These are phyloP conservation scores for Penicillium crystallinum DNA, from an alignment of 495 filamentous ascomycete genomes.

Conservation along the genomic window DNA sequence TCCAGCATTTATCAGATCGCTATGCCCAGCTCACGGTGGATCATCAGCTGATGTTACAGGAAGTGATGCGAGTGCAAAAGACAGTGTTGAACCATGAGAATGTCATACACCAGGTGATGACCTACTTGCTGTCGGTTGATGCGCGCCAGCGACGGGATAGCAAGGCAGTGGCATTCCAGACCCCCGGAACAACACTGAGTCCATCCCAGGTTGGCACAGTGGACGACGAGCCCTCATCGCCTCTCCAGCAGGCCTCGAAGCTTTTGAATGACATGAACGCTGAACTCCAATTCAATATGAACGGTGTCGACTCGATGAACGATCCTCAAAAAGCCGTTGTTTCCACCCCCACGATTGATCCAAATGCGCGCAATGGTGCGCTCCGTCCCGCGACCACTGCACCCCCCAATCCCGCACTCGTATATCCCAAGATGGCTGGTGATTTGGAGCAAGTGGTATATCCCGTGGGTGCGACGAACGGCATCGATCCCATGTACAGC, in stretches of 20 bases:
- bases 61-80: slow-evolving; percentile 84
- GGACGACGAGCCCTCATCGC: slow-evolving; percentile 73
- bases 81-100: slow-evolving; percentile 78
- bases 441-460: slow-evolving; percentile 84
- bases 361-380: slow-evolving; percentile 33
- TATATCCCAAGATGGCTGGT: slow-evolving; percentile 47
- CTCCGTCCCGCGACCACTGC: slow-evolving; percentile 44
- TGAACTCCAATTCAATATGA: slow-evolving; percentile 68
- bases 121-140: slow-evolving; percentile 60
- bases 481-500: slow-evolving; percentile 91
- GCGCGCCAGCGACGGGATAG: slow-evolving; percentile 60
- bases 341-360: slow-evolving; percentile 40
- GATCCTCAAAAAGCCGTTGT: slow-evolving; percentile 59
- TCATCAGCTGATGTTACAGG: slow-evolving; percentile 80
- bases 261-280: slow-evolving; percentile 75
- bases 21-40: slow-evolving; percentile 81
- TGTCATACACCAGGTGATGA: slow-evolving; percentile 71
- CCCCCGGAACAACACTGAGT: slow-evolving; percentile 32
- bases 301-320: slow-evolving; percentile 70
- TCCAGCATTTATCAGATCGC: slow-evolving; percentile 77
- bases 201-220: slow-evolving; percentile 40
- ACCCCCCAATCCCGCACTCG: slow-evolving; percentile 45
- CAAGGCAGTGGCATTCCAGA: slow-evolving; percentile 46
- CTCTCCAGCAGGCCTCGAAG: slow-evolving; percentile 84
- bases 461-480: slow-evolving; percentile 80